These are phyloP conservation scores for Fusarium sublunatum DNA, from an alignment of 2,329 filamentous ascomycete species.

Conservation along the genomic window DNA sequence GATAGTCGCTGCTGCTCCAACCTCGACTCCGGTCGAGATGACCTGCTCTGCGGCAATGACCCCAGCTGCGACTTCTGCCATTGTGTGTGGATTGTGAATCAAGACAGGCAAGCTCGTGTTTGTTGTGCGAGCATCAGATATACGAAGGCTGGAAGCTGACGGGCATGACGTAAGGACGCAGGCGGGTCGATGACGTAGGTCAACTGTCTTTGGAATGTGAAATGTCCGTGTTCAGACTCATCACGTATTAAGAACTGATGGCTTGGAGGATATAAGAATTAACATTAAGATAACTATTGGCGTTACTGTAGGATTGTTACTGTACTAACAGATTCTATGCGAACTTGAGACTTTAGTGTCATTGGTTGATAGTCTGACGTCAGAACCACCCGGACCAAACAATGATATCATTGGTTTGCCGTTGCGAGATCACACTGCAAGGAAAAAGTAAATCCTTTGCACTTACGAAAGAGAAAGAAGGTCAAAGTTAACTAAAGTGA, in stretches of 20 bases:
- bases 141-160: conserved; percentile 8
- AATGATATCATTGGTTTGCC: no score
- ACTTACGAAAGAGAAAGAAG: no score
- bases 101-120: background rate
- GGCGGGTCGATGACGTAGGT: conserved; percentile 28
- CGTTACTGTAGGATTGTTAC: no score
- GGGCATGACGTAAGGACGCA: conserved; percentile 21
- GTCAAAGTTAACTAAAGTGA: no score
- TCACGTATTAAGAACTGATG: background rate
- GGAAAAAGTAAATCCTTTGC: no score
- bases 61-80: conserved; percentile 41
- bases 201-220: background rate
- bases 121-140: background rate
- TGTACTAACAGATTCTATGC: no score
- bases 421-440: no score
- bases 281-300: background rate
- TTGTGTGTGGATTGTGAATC: background rate
- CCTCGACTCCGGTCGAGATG: conserved; percentile 34
- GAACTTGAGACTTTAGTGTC: no score
- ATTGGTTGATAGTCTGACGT: no score
- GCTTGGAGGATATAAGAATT: background rate
- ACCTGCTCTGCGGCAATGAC: conserved; percentile 35
- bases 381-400: no score
- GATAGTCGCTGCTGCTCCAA: conserved; percentile 31
- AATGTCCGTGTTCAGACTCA: background rate